Conservation (phyloP, 257 asterid genomes). For the Nicotiana otophora region DNA sequence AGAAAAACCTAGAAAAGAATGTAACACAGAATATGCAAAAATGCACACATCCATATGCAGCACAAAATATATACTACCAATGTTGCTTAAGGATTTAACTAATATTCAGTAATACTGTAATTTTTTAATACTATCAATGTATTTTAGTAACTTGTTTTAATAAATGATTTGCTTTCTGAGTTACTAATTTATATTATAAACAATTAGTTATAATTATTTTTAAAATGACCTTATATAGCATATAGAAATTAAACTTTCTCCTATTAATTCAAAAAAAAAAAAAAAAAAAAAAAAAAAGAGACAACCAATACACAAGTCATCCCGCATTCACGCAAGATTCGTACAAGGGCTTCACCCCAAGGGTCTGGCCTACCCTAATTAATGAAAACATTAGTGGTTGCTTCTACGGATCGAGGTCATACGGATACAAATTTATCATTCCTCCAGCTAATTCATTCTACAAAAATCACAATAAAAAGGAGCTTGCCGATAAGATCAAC, state of each 20-base stretch:
- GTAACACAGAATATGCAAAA: constrained; percentile 15
- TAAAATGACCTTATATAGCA: background rate
- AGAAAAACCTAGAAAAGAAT: constrained; percentile 24
- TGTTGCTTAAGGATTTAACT: background rate
- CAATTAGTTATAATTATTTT: no score
- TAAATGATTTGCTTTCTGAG: no score
- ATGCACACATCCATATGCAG: constrained; percentile 21
- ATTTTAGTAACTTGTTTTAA: background rate
- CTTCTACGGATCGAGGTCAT: no score
- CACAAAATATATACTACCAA: constrained; percentile 2
- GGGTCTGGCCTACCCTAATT: no score
- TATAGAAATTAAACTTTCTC: background rate
- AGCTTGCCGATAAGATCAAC: background rate
- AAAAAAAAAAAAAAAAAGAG: no score
- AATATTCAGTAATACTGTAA: no score
- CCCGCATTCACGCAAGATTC: no score
- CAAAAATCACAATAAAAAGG: background rate
- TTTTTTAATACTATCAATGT: background rate
- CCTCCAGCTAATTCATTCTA: background rate
- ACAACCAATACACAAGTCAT: no score
- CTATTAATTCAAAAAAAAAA: no score
- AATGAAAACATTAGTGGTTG: no score
- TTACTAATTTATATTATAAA: background rate
- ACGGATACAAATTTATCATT: no score
- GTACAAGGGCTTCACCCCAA: rapidly evolving